Conservation (phyloP, 2,329 filamentous ascomycete genomes). For the Tolypocladium endophyticum region DNA sequence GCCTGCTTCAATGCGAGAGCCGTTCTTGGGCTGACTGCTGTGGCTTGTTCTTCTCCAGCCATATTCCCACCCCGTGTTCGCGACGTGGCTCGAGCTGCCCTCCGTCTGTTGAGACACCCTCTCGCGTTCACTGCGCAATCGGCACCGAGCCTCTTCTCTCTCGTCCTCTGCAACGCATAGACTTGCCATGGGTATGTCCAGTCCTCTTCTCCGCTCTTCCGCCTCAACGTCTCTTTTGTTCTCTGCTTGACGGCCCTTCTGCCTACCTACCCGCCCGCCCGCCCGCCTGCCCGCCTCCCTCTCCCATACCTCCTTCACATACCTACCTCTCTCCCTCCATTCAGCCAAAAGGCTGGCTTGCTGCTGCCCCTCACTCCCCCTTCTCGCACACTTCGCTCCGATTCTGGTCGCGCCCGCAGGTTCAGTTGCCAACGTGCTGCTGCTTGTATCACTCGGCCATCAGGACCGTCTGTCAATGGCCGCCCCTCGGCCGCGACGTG, state of each 20-base stretch:
- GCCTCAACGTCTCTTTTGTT: background rate
- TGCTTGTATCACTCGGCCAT: background rate
- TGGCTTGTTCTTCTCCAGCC: conserved; percentile 17
- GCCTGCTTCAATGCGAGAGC: conserved; percentile 21
- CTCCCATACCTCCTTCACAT: background rate
- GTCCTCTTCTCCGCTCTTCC: conserved; percentile 4
- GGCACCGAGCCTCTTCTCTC: conserved; percentile 7
- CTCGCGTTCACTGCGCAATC: conserved; percentile 9
- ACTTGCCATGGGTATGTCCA: conserved; percentile 12
- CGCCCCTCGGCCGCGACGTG: conserved; percentile 11
- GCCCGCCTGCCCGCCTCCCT: background rate
- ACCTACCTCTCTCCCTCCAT: background rate
- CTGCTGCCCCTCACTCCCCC: background rate
- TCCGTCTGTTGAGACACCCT: conserved; percentile 16
- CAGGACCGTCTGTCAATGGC: background rate
- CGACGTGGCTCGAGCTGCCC: conserved; percentile 8
- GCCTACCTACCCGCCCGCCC: background rate
- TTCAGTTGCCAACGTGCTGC: background rate
- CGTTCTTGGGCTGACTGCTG: conserved; percentile 18
- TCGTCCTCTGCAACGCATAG: conserved; percentile 9
- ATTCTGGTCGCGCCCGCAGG: background rate
- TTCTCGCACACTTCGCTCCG: background rate
- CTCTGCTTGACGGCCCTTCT: background rate
- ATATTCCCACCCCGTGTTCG: conserved; percentile 11
- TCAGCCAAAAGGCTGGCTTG: background rate